Evolutionary conservation across 306 rosid species (phyloP).

Genomic region (Begonia peltatifolia): DNA sequence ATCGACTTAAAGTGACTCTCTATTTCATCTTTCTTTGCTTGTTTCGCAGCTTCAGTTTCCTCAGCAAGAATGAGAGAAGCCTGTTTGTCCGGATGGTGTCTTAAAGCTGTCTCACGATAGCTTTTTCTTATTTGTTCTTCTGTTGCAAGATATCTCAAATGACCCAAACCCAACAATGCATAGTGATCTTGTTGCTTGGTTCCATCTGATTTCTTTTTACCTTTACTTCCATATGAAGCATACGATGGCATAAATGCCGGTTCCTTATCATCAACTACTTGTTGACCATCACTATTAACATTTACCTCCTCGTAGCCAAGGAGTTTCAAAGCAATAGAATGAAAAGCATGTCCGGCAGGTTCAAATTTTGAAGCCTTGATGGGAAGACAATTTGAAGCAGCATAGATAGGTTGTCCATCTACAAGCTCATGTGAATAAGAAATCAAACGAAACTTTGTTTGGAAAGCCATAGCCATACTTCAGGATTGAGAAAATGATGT

Average conservation of each 20-base stretch:
- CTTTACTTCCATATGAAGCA: constrained; percentile 81
- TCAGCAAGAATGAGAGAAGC: constrained; percentile 76
- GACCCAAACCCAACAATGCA: constrained; percentile 80
- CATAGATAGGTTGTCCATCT: constrained; percentile 73
- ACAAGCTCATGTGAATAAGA: constrained; percentile 58
- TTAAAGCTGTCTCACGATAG: constrained; percentile 92
- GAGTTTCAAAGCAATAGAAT: constrained; percentile 60
- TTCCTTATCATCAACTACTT: constrained; percentile 48
- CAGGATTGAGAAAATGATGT: background rate
- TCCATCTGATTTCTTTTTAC: constrained; percentile 78
- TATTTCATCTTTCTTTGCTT: constrained; percentile 76
- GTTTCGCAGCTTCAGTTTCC: constrained; percentile 70
- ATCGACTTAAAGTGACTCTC: constrained; percentile 80
- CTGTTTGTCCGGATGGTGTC: constrained; percentile 91
- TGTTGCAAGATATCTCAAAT: constrained; percentile 86
- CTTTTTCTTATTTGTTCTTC: constrained; percentile 90
- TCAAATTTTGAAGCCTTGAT: constrained; percentile 51
- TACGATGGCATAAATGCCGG: constrained; percentile 39
- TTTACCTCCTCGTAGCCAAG: constrained; percentile 46
- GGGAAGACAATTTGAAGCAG: constrained; percentile 75
- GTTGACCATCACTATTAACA: constrained; percentile 22
- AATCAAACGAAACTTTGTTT: constrained; percentile 28
- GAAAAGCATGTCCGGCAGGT: constrained; percentile 90
- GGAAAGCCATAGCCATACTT: constrained; percentile 31
- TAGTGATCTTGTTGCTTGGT: constrained; percentile 87